phyloP scores from a whole-genome alignment of 257 asterid genomes.

The Galeopsis tetrahit region DNA sequence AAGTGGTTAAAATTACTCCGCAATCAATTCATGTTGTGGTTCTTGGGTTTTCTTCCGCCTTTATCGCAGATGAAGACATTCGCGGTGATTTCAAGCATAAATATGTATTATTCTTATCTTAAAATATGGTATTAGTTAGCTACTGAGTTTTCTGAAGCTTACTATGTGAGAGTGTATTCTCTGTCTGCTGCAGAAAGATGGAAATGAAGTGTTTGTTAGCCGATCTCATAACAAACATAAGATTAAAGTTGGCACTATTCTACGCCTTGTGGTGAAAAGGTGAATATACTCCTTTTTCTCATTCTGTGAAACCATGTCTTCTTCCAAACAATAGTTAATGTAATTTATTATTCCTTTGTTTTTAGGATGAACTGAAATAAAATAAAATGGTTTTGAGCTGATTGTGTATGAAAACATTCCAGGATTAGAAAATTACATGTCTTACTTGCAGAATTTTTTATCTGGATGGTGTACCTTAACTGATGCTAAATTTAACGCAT shows the following conservation, averaged over 20 bases:
- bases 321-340: constrained; percentile 1
- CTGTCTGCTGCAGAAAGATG: constrained; percentile 56
- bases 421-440: not conserved
- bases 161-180: constrained; percentile 8
- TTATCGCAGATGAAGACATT: constrained; percentile 64
- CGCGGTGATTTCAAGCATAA: constrained; percentile 66
- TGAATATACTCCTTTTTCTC: not conserved
- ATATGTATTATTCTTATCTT: constrained; percentile 47
- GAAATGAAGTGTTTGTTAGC: constrained; percentile 62
- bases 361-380: not conserved
- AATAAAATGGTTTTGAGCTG: not conserved
- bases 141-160: constrained; percentile 16
- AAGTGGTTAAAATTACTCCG: constrained; percentile 68
- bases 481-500: not conserved
- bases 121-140: constrained; percentile 18
- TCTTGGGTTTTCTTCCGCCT: constrained; percentile 78
- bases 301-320: not conserved
- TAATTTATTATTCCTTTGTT: not conserved
- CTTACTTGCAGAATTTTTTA: no score
- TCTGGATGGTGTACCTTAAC: no score
- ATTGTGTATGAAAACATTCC: not conserved
- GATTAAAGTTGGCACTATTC: constrained; percentile 63
- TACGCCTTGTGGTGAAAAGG: constrained; percentile 79
- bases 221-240: constrained; percentile 57
- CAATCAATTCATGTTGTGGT: constrained; percentile 66